These are phyloP conservation scores for Aplosporella prunicola DNA, from an alignment of 2,329 filamentous ascomycete species.

Conservation along the genomic window DNA sequence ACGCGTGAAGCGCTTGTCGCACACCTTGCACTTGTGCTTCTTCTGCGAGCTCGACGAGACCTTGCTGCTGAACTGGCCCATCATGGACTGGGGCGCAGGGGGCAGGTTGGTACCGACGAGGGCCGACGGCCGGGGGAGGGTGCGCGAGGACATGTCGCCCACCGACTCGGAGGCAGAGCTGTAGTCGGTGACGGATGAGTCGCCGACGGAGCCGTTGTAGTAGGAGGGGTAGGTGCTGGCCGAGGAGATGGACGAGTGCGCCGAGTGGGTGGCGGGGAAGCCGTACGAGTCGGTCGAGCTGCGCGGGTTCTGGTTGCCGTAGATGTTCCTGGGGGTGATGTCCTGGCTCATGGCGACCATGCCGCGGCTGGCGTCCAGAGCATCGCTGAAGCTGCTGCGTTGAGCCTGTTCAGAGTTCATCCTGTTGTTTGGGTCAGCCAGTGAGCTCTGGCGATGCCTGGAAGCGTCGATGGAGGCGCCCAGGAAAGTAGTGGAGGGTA, in stretches of 20 bases:
- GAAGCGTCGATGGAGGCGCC: slow-evolving; percentile 36
- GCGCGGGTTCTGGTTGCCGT: slow-evolving; percentile 56
- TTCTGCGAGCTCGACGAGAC: slow-evolving; percentile 92
- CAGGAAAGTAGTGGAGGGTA: slow-evolving; percentile 46
- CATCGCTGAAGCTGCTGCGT: slow-evolving; percentile 69
- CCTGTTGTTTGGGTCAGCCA: slow-evolving; percentile 54
- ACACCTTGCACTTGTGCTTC: slow-evolving; percentile 99
- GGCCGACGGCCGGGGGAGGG: slow-evolving; percentile 69
- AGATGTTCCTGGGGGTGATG: slow-evolving; percentile 77
- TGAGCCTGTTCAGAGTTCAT: slow-evolving; percentile 50
- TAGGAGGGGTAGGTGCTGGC: slow-evolving; percentile 72
- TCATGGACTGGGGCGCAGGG: slow-evolving; percentile 90
- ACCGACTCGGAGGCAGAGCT: slow-evolving; percentile 82
- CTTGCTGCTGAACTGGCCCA: slow-evolving; percentile 97
- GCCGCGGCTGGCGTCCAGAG: slow-evolving; percentile 82
- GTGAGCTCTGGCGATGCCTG: slow-evolving; percentile 48
- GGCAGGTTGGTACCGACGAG: slow-evolving; percentile 55
- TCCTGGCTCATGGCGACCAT: slow-evolving; percentile 97
- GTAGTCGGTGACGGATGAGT: slow-evolving; percentile 83
- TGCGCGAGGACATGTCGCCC: slow-evolving; percentile 68
- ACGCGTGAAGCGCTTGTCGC: slow-evolving; percentile 92
- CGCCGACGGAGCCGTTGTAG: slow-evolving; percentile 71
- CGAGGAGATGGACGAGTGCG: slow-evolving; percentile 82
- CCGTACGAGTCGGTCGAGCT: slow-evolving; percentile 80
- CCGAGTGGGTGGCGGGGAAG: slow-evolving; percentile 76